Conservation (phyloP, 306 rosid species). For the Dalbergia cultrata region DNA sequence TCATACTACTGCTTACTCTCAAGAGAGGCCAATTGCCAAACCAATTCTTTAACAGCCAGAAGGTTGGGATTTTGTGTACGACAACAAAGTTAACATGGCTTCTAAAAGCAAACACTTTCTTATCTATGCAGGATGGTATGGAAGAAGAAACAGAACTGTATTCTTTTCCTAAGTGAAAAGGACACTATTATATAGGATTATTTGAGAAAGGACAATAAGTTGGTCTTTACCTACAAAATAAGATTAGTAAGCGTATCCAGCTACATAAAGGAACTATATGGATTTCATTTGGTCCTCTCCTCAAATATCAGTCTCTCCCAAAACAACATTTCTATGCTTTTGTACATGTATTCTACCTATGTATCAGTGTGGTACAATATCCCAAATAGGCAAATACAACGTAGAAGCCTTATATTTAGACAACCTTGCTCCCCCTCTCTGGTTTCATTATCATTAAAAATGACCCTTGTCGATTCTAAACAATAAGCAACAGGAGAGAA, state of each 20-base stretch:
- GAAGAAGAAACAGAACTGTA: conserved; percentile 1
- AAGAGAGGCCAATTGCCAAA: conserved; percentile 1
- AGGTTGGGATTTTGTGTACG: background rate
- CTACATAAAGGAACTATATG: conserved; percentile 14
- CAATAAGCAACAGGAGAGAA: conserved; percentile 35
- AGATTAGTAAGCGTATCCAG: conserved; percentile 11
- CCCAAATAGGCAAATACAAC: background rate
- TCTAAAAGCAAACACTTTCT: conserved; percentile 25
- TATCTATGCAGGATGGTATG: conserved; percentile 3
- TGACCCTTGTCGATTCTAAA: conserved; percentile 30
- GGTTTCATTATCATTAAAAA: conserved; percentile 20
- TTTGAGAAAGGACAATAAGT: too few species aligned
- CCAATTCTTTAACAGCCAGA: background rate
- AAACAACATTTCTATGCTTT: background rate
- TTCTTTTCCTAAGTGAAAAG: background rate
- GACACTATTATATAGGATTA: background rate
- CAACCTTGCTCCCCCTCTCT: conserved; percentile 1
- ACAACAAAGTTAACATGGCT: background rate
- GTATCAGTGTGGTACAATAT: background rate
- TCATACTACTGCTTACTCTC: conserved; percentile 9
- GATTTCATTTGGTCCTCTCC: conserved; percentile 27
- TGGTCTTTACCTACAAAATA: conserved; percentile 5
- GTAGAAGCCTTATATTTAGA: conserved; percentile 10
- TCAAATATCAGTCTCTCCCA: background rate
- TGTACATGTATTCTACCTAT: background rate